Conservation (phyloP, 1,139 yeast species). For the Insectozyma bohioensis region DNA sequence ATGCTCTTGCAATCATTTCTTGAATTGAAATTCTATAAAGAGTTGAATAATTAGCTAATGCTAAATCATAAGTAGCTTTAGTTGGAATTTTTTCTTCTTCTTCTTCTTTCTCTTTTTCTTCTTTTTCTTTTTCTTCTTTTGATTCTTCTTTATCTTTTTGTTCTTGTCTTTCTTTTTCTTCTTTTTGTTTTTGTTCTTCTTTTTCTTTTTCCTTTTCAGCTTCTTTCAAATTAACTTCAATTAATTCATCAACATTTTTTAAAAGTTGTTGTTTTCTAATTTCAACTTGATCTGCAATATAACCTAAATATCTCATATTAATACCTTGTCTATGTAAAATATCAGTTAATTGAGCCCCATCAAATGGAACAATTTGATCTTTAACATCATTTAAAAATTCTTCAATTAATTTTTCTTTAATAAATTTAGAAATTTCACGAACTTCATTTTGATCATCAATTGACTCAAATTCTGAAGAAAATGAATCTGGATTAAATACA, state of each 20-base stretch:
- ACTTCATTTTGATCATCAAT: conserved; percentile 59
- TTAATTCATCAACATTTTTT: conserved; percentile 19
- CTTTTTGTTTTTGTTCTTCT: conserved; percentile 28
- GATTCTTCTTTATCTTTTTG: conserved; percentile 25
- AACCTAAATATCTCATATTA: conserved; percentile 85
- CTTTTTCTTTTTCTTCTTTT: conserved; percentile 26
- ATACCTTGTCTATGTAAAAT: conserved; percentile 80
- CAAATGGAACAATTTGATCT: conserved; percentile 66
- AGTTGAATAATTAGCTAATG: conserved; percentile 42
- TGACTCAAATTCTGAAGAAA: conserved; percentile 44
- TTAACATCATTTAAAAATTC: conserved; percentile 60
- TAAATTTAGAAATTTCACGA: conserved; percentile 64
- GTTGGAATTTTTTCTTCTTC: conserved; percentile 32
- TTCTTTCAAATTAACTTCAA: conserved; percentile 27
- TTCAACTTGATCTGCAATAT: conserved; percentile 40
- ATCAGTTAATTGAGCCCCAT: conserved; percentile 72
- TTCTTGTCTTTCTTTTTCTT: conserved; percentile 29
- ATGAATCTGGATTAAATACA: conserved; percentile 80
- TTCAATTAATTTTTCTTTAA: conserved; percentile 60
- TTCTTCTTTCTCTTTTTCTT: conserved; percentile 25
- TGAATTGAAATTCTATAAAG: conserved; percentile 52
- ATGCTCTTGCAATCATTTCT: conserved; percentile 78
- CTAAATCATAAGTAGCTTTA: conserved; percentile 44
- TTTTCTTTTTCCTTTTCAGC: conserved; percentile 26
- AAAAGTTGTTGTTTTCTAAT: conserved; percentile 24